These are phyloP conservation scores for Starmerella apicola DNA, from an alignment of 805 yeast species.

Conservation along the genomic window DNA sequence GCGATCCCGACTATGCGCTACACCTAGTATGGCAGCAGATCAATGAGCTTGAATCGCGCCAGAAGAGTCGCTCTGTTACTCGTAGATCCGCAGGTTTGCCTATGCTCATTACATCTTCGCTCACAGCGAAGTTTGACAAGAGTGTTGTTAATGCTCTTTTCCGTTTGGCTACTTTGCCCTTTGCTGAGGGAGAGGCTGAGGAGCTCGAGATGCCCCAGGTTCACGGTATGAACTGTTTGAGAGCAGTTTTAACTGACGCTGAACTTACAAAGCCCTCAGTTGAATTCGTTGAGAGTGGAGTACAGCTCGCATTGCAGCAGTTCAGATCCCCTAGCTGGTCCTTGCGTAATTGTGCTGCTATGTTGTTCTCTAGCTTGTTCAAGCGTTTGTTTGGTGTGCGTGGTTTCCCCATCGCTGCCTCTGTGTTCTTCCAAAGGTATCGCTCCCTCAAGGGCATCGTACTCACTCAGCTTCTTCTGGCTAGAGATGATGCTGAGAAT, in stretches of 20 bases:
- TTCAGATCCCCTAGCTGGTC: constrained; percentile 71
- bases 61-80: constrained; percentile 48
- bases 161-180: constrained; percentile 42
- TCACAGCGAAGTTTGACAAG: constrained; percentile 24
- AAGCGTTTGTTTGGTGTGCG: constrained; percentile 61
- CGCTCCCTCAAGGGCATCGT: constrained; percentile 41
- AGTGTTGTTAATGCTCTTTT: constrained; percentile 42
- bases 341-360: constrained; percentile 79
- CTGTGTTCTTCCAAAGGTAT: constrained; percentile 59
- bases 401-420: constrained; percentile 34
- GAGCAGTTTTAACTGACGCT: constrained; percentile 61
- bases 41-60: background rate
- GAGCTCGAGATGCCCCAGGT: constrained; percentile 78
- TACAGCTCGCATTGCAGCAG: constrained; percentile 47
- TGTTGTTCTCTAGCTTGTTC: constrained; percentile 80
- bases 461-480: constrained; percentile 23
- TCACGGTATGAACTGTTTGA: constrained; percentile 80
- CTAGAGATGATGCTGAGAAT: constrained; percentile 8
- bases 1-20: constrained; percentile 18
- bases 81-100: constrained; percentile 93
- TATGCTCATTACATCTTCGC: constrained; percentile 41
- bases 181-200: constrained; percentile 34
- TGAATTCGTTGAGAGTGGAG: constrained; percentile 42
- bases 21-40: constrained; percentile 5
- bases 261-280: constrained; percentile 43